Evolutionary conservation across 2,329 filamentous ascomycete genomes (phyloP).

Genomic region (Lachnellula suecica): DNA sequence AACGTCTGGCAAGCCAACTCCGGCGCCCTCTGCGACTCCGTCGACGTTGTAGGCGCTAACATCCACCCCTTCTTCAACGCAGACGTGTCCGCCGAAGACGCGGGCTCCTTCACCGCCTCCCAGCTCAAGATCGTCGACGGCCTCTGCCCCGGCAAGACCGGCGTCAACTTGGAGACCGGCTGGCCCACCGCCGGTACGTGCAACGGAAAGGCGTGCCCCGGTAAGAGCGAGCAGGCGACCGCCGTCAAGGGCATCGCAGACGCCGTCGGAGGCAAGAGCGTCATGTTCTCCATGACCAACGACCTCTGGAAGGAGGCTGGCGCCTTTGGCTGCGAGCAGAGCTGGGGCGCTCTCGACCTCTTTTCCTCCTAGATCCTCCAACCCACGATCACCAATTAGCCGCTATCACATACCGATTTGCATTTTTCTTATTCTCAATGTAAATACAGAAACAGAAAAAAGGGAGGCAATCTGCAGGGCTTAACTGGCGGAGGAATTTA

Average conservation of each 20-base stretch:
- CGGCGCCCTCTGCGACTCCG: slow-evolving; percentile 62
- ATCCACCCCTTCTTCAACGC: slow-evolving; percentile 94
- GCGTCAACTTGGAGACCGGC: slow-evolving; percentile 85
- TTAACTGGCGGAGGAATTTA: no score
- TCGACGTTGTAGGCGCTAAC: slow-evolving; percentile 83
- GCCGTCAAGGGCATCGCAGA: slow-evolving; percentile 73
- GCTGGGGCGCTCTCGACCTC: slow-evolving; percentile 60
- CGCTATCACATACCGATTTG: background rate
- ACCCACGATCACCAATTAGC: background rate
- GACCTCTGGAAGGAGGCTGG: slow-evolving; percentile 80
- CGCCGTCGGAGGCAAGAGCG: slow-evolving; percentile 63
- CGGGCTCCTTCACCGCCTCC: slow-evolving; percentile 72
- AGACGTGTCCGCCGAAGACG: slow-evolving; percentile 57
- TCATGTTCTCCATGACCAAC: slow-evolving; percentile 80
- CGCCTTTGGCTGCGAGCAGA: slow-evolving; percentile 71
- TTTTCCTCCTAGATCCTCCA: slow-evolving; percentile 6
- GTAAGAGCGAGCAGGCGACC: slow-evolving; percentile 61
- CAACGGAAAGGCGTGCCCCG: slow-evolving; percentile 74
- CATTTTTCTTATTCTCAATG: background rate
- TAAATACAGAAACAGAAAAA: background rate
- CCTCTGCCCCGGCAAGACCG: slow-evolving; percentile 70
- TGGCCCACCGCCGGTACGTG: slow-evolving; percentile 73
- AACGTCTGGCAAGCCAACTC: slow-evolving; percentile 69
- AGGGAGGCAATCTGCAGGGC: background rate
- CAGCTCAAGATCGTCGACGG: slow-evolving; percentile 71